These are phyloP conservation scores for Hymenoscyphus infarciens DNA, from an alignment of 2,329 filamentous ascomycete species.

Conservation along the genomic window DNA sequence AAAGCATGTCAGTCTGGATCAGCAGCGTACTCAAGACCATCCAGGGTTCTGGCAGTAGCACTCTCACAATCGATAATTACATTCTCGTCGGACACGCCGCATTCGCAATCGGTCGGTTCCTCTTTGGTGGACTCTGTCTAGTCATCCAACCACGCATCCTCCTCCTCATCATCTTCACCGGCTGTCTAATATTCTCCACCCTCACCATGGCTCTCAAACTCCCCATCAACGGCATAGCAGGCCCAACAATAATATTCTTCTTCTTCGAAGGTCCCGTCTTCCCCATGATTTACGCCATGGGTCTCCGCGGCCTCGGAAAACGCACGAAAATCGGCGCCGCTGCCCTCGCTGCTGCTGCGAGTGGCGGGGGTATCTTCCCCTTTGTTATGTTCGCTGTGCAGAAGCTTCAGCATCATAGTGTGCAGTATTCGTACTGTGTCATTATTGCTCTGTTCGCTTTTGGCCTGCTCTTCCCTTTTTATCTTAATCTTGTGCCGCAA, in stretches of 20 bases:
- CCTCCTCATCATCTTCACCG: slow-evolving; percentile 56
- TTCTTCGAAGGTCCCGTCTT: slow-evolving; percentile 83
- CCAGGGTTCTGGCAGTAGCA: slow-evolving; percentile 41
- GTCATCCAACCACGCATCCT: slow-evolving; percentile 67
- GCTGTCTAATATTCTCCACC: slow-evolving; percentile 56
- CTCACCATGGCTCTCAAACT: slow-evolving; percentile 45
- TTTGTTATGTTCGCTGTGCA: slow-evolving; percentile 32
- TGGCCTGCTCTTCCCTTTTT: slow-evolving; percentile 29
- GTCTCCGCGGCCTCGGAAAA: slow-evolving; percentile 74
- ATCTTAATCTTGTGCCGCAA: slow-evolving; percentile 24
- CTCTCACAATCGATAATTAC: slow-evolving; percentile 58
- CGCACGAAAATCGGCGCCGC: slow-evolving; percentile 76
- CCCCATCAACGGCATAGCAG: slow-evolving; percentile 46
- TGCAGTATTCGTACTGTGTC: slow-evolving; percentile 29
- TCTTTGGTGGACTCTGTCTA: slow-evolving; percentile 58
- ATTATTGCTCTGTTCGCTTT: slow-evolving; percentile 28
- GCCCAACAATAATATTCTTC: slow-evolving; percentile 67
- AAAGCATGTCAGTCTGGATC: slow-evolving; percentile 60
- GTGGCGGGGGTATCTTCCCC: slow-evolving; percentile 30
- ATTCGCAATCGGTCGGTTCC: slow-evolving; percentile 72
- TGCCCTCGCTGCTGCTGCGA: slow-evolving; percentile 55
- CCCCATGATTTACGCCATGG: slow-evolving; percentile 76
- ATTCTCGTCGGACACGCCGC: slow-evolving; percentile 68
- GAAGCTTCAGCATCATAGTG: slow-evolving; percentile 10
- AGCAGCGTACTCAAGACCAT: slow-evolving; percentile 45